These are phyloP conservation scores for Linum tenue DNA, from an alignment of 345 rosid genomes.

Conservation along the genomic window DNA sequence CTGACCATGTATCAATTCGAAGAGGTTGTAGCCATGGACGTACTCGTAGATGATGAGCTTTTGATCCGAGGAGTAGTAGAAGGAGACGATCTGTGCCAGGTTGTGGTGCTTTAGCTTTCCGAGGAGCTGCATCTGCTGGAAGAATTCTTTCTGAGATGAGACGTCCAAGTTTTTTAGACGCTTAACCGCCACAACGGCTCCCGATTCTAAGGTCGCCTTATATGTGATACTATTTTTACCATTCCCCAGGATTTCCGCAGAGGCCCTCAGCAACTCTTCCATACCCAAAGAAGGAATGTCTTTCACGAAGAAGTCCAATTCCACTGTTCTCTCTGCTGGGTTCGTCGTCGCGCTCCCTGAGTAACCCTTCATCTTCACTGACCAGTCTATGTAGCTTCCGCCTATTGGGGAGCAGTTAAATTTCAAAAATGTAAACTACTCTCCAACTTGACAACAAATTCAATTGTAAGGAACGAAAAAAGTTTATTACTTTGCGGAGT, in stretches of 20 bases:
- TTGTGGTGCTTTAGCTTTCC: slow-evolving; percentile 45
- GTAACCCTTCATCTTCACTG: slow-evolving; percentile 12
- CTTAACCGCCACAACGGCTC: slow-evolving; percentile 35
- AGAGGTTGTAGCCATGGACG: slow-evolving; percentile 33
- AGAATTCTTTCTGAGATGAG: slow-evolving; percentile 36
- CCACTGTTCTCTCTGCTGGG: slow-evolving; percentile 32
- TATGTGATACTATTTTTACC: slow-evolving; percentile 43
- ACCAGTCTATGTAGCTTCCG: slow-evolving; percentile 9
- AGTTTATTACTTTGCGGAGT: neutral
- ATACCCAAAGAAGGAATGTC: slow-evolving; percentile 32
- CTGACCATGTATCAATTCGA: slow-evolving; percentile 48
- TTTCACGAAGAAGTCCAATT: slow-evolving; percentile 35
- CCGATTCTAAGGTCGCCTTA: slow-evolving; percentile 40
- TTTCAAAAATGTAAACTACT: neutral
- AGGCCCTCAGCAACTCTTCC: slow-evolving; percentile 50
- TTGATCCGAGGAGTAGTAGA: slow-evolving; percentile 41
- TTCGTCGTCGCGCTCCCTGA: slow-evolving; percentile 22
- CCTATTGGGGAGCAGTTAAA: neutral
- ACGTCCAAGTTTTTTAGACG: slow-evolving; percentile 30
- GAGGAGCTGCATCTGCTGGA: slow-evolving; percentile 41
- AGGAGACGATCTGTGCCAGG: slow-evolving; percentile 35
- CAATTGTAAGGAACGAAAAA: neutral
- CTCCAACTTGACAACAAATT: too few species aligned
- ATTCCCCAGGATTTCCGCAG: slow-evolving; percentile 41
- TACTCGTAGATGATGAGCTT: slow-evolving; percentile 46